phyloP scores from a whole-genome alignment of 202 grass and related monocot genomes.

The Setaria italica region DNA sequence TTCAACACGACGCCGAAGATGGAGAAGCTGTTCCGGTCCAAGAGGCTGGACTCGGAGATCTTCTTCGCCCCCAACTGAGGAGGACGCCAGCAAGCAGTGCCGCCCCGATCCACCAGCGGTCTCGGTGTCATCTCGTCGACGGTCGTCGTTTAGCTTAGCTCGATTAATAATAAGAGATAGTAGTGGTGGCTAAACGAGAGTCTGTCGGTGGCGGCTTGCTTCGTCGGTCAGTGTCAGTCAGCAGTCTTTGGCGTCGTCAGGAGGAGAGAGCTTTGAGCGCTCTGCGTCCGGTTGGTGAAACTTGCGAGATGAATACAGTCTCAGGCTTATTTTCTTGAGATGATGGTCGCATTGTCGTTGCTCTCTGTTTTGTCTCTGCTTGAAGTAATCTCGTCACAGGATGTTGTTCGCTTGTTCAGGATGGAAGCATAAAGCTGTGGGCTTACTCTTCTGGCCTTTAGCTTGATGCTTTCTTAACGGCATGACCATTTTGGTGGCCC shows the following conservation, averaged over 20 bases:
- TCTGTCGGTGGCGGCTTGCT: not conserved
- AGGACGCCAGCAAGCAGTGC: not conserved
- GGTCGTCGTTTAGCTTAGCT: conserved; percentile 3
- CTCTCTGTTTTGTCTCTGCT: not conserved
- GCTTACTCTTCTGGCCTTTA: not conserved
- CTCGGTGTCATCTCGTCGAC: not conserved
- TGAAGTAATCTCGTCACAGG: not conserved
- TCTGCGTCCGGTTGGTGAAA: not conserved
- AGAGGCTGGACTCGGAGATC: conserved; percentile 81
- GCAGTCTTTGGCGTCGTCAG: not conserved
- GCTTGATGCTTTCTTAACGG: not conserved
- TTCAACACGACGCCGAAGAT: conserved; percentile 81
- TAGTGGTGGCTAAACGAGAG: not conserved
- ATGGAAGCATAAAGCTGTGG: not conserved
- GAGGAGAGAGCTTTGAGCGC: not conserved
- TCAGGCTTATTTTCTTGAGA: not conserved
- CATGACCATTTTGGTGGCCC: not conserved
- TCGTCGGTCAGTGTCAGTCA: not conserved
- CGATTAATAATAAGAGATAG: not conserved
- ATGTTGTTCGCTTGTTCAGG: not conserved
- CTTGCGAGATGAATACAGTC: not conserved
- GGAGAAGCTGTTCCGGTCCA: conserved; percentile 85
- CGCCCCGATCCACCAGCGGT: not conserved
- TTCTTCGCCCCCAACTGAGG: conserved; percentile 72
- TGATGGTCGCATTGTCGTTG: not conserved